Evolutionary conservation across 2,329 filamentous ascomycete species (phyloP), one percentile per base, ranked within the genome.

Genomic region (Aureobasidium sp.): DNA sequence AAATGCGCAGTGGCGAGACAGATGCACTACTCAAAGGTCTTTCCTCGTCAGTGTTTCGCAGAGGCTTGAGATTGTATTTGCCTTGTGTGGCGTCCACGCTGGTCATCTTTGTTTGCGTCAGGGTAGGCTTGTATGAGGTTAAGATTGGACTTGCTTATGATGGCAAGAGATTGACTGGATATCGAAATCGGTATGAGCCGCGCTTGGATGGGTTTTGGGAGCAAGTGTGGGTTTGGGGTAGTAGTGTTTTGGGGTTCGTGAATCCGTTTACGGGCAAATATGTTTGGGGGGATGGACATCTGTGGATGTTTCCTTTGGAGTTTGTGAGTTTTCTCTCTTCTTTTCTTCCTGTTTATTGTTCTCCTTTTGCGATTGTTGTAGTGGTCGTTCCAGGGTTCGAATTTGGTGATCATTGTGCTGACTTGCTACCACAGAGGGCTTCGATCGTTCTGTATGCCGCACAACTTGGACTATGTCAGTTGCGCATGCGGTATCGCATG

Each of bases 231-330:
- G 62, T 65, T 9, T 72, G 72, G 74, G 14, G 62, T 65, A 42
- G 50, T 44, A 79, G 80, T 0, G 66, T 84, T n/a, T 57, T 58
- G 11, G 52, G 59, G 5, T 63, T 59, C 64, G 40, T 65, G 60
- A 52, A 59, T 24, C 56, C 56, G n/a, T 59, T 47, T 5, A 49
- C 7, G 3, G 19, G 15, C 6, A 31, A 35, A 59, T 29, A 6
- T 12, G 33, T 17, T 24, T 60, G 2, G 45, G 31, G 31, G 9
- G 31, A 85, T 67, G 76, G 81, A 31, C 83, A 85, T 64, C 71
- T 85, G 31, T 86, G 83, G 83, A 85, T 83, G 6, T 85, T 86
- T 11, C 8, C 33, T 12, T 12, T 48, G 37, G 42, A 48, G 39
- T 58, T 22, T 47, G 54, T 58, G 19, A 56, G 52, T 56, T 29